Evolutionary conservation across 2,329 filamentous ascomycete genomes (phyloP), one percentile per base, ranked within the genome.

Genomic region (Diplodia intermedia): DNA sequence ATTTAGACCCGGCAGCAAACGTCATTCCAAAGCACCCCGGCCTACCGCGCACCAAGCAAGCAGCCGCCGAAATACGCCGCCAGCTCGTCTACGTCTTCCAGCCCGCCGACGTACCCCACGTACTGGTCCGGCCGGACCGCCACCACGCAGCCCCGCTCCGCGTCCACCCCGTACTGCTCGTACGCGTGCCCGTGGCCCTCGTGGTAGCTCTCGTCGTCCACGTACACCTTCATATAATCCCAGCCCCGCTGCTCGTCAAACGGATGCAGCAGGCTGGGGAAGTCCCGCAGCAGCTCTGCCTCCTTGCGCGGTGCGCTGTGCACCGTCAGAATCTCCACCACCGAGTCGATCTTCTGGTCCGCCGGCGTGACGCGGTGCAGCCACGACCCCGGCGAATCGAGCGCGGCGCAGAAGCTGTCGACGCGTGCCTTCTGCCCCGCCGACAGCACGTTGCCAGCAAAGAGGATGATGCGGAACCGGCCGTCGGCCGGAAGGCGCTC

Each of bases 41-140:
- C n/a, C 36, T 38, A 38, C 36, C 1, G 8, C 36, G 11, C 36
- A 38, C 36, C 36, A 7, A 67, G 23, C 56, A 71, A 36, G n/a
- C 55, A 33, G 14, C 69, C 65, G 2, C 20, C 36, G 43, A 70
- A 71, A 52, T 66, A 79, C 53, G 50, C 65, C 68, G 78, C 76
- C 18, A 79, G 70, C 0, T 72, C 76, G 31, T 67, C 60, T 63
- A 75, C 74, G 68, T 74, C 73, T 40, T 80, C 77, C 56, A 81
- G 33, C 33, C 75, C 75, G 5, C 80, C 80, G 23, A 85, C 72
- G 63, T 74, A 79, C 0, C 79, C 83, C 38, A 91, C 85, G 76
- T 92, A 89, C 74, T 90, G 88, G 79, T 92, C 90, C 2, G 90
- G 90, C 60, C 90, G 77, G 1, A 89, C 79, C 1, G 89, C 79